Conservation (phyloP, 495 filamentous ascomycete species). For the Penicillium coffeae region DNA sequence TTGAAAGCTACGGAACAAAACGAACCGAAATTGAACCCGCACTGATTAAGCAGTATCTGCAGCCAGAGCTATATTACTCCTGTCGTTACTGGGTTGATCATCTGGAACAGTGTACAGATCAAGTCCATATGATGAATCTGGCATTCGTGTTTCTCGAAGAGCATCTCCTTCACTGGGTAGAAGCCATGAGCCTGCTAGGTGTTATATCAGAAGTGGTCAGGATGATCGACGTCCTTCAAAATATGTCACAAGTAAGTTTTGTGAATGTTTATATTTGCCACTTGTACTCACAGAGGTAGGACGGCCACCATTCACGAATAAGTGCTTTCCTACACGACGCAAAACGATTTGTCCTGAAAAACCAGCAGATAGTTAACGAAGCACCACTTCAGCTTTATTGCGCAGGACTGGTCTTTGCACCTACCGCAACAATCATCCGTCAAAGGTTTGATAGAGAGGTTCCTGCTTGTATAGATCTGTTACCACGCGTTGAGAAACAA, state of each 20-base stretch:
- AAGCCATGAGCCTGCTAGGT: slow-evolving; percentile 39
- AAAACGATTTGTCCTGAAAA: slow-evolving; percentile 1
- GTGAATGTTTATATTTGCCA: not conserved
- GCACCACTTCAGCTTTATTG: slow-evolving; percentile 6
- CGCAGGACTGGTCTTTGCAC: slow-evolving; percentile 29
- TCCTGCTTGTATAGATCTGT: not conserved
- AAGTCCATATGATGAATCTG: slow-evolving; percentile 15
- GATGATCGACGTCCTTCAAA: not conserved
- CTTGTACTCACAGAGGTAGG: slow-evolving; percentile 3
- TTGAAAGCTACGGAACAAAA: slow-evolving; percentile 17
- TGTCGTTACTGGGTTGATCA: slow-evolving; percentile 32
- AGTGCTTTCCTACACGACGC: not conserved
- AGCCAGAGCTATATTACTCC: slow-evolving; percentile 30
- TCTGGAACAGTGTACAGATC: slow-evolving; percentile 17
- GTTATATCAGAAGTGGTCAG: slow-evolving; percentile 20
- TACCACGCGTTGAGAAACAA: not conserved
- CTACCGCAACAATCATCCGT: slow-evolving; percentile 12
- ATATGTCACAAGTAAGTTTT: slow-evolving; percentile 1
- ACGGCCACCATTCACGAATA: slow-evolving; percentile 10
- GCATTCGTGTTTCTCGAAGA: slow-evolving; percentile 31
- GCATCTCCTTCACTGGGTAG: slow-evolving; percentile 46
- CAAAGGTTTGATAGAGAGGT: not conserved
- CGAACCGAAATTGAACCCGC: slow-evolving; percentile 15
- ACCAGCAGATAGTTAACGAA: not conserved
- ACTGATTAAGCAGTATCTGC: slow-evolving; percentile 17